Evolutionary conservation across 2,329 filamentous ascomycete species (phyloP), one percentile per base, ranked within the genome.

Genomic region (Magnaporthiopsis rhizophila): DNA sequence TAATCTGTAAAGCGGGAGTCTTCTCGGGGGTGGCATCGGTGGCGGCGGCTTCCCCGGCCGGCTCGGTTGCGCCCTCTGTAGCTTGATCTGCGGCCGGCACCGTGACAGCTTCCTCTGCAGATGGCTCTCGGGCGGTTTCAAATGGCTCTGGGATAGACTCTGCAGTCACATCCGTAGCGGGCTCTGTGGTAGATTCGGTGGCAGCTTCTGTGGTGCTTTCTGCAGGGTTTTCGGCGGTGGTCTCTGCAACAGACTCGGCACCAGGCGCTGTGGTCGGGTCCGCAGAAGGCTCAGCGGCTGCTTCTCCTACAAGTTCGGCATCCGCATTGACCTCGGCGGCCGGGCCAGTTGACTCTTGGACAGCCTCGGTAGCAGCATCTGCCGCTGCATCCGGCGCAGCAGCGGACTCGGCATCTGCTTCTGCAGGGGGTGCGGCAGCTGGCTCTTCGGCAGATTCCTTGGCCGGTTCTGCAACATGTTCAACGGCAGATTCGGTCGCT

Each of bases 201-300:
- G 53, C 15, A 21, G 63, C 38, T 28, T 64, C 58, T 24, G 45
- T 24, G 58, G n/a, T 36, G 21, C 57, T 7, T n/a, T 59, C 59
- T n/a, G 32, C 59, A 21, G 50, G 45, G 45, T 50, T 34, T 24
- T 64, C 59, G n/a, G 30, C 24, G 58, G 36, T 26, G 12, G 62
- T 34, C 15, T 59, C 62, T 30, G 59, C 18, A 9, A 36, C 64
- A 26, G 26, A 26, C n/a, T 62, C 45, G 13, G 18, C 58, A 45
- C n/a, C n/a, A 6, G 59, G n/a, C n/a, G 34, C 18, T 59, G 24
- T 34, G 11, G 59, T 34, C 30, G n/a, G 11, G 3, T 56, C 45
- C 30, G 58, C 9, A 50, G 64, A 7, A 13, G 15, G 12, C 36
- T 56, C 58, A 1, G 59, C 57, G 7, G 32, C 15, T 18, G 59